phyloP scores from a whole-genome alignment of 106 monocot species.

The Allium sativum region DNA sequence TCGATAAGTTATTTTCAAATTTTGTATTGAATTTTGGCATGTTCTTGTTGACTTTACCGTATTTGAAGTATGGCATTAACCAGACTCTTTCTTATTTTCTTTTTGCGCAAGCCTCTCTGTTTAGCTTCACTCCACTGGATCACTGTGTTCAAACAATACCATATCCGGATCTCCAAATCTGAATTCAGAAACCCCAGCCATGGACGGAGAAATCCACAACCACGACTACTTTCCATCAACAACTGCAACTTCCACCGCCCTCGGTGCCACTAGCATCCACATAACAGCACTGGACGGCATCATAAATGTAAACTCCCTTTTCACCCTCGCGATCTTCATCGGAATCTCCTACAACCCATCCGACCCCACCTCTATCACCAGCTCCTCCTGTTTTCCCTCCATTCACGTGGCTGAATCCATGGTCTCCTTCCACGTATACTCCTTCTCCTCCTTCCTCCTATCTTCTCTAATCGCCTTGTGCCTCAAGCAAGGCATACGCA shows the following conservation, averaged over 20 bases:
- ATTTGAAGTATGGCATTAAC: no score
- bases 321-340: constrained; percentile 78
- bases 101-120: no score
- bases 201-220: constrained; percentile 3
- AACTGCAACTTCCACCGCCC: not conserved
- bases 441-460: constrained; percentile 86
- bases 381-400: constrained; percentile 28
- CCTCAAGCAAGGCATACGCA: constrained; percentile 73
- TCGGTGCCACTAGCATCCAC: constrained; percentile 44
- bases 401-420: constrained; percentile 28
- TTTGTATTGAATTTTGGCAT: no score
- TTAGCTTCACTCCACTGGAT: no score
- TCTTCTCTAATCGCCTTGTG: constrained; percentile 80
- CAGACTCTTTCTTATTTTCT: no score
- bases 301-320: constrained; percentile 87
- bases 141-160: no score
- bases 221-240: not conserved
- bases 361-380: constrained; percentile 13
- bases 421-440: constrained; percentile 63
- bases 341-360: constrained; percentile 69
- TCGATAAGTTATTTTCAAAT: no score
- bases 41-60: no score
- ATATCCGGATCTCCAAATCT: not conserved
- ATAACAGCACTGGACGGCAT: constrained; percentile 87
- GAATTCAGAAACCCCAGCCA: not conserved